Base-by-base conservation (phyloP, 2,329 filamentous ascomycete genomes). In the Epichloe elymi region DNA sequence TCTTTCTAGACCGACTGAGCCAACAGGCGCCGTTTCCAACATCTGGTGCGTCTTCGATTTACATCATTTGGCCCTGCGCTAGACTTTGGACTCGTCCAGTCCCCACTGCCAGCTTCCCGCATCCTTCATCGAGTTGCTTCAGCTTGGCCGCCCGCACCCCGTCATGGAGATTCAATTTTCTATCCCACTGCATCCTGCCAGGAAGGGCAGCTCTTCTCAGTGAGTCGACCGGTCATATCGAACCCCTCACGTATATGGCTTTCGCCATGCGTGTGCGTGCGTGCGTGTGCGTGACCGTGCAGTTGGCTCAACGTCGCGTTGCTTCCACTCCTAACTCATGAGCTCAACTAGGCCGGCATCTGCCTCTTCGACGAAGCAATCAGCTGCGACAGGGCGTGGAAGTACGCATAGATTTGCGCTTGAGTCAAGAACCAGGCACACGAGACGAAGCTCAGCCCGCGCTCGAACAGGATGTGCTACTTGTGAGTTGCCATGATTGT, bases 91-190 rank as follows among this genome's bases (percentile, higher is more conserved):
- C 30, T 30, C 30, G 8, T 30, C 10, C 30, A 30, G 7, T 10
- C 3, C 1, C 30, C 8, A 30, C 30, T 30, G 30, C 30, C 30
- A 30, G 30, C 30, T 30, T 30, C 30, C 30, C 8, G 8, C 8
- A 30, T 30, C 10, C 30, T 30, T 30, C 30, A 11, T 30, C 30
- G 10, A 30, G 35, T 15, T 39, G 15, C 36, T 38, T 36, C 43
- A 40, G 36, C 42, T 49, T 42, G 19, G 19, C 19, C 3, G 38
- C 26, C 36, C 17, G 15, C 51, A 33, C n/a, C 23, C 30, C 36
- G 45, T 43, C 37, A 69, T 69, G 66, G 66, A 69, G 60, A 66
- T 69, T 49, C 66, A 69, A 46, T 69, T 69, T 56, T 63, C 63
- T n/a, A 53, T 67, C 37, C 59, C 65, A 15, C 54, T 66, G 14